Evolutionary conservation across 2,329 filamentous ascomycete genomes (phyloP), one percentile per base, ranked within the genome.

Genomic region (Karstenula rhodostoma): DNA sequence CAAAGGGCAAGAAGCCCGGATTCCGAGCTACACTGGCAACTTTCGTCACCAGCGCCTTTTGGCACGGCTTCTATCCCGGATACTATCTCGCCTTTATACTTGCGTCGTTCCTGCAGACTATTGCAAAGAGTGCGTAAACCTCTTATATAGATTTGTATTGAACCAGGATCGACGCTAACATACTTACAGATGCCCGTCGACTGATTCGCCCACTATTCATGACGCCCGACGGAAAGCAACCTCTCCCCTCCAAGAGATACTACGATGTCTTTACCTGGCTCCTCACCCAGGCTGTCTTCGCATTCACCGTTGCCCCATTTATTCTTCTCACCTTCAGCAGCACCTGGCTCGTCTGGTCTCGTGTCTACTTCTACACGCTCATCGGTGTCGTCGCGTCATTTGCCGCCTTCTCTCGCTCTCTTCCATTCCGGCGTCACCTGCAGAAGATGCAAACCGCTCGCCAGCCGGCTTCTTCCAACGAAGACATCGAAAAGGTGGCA

Each of bases 11-110:
- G 83, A 99, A 98, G 78, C 95, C 95, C 10, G 95, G 95, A 1
- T 99, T 99, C 82, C 86, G 94, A 60, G 95, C 95, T 53, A 98
- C 91, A 72, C 82, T 99, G 82, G 93, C 93, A 35, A 99, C 95
- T 0, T 99, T 99, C 76, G 87, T 89, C 7, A 98, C 95, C 22
- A 97, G 93, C 73, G 94, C 95, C 3, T 90, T 98, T 68, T 99
- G 95, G 95, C 95, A 99, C 74, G 95, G 95, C 32, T 99, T 99
- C 79, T 96, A 96, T 68, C 94, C 95, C 0, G 95, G 95, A 6
- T 99, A 99, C 79, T 98, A 98, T 77, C 80, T 99, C 62, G 86
- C 90, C 5, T 99, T 99, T 72, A 81, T 98, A 43, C 84, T 98
- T 8, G 95, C 92, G 1, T 93, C 93, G 63, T 91, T 99, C 67